Evolutionary conservation across 306 rosid species (phyloP).

Genomic region (Prunus mira): DNA sequence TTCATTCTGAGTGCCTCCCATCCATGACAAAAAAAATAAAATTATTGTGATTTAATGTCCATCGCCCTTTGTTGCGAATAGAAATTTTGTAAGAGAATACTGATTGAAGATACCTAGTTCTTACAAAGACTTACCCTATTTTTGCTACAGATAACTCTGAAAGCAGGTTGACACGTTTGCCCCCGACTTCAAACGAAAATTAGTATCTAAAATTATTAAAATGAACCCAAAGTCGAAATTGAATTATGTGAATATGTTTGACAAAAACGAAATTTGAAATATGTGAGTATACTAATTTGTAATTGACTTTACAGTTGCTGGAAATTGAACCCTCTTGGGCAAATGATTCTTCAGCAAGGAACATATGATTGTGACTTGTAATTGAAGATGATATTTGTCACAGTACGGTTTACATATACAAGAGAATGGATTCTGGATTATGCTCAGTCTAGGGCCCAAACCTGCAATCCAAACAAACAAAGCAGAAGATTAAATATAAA

Average conservation of each 20-base stretch:
- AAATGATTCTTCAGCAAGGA: neutral
- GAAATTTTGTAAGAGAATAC: no score
- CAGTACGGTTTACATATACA: neutral
- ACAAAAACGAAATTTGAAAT: no score
- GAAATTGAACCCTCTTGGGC: neutral
- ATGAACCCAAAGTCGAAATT: no score
- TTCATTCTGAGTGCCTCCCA: constrained; percentile 32
- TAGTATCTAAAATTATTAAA: no score
- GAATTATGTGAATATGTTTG: no score
- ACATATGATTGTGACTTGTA: neutral
- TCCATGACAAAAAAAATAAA: neutral
- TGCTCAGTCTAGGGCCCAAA: constrained; percentile 63
- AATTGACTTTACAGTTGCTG: neutral
- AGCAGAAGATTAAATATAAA: neutral
- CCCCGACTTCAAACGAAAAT: no score
- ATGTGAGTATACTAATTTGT: no score
- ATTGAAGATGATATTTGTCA: neutral
- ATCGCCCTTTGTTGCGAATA: neutral
- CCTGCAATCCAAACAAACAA: constrained; percentile 39
- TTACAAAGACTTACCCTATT: no score
- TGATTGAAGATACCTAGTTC: no score
- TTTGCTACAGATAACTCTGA: no score
- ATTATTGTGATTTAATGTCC: no score
- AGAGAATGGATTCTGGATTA: neutral
- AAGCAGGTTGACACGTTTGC: no score